Base-by-base conservation (phyloP, 164 flowering plant genomes). In the Chimonanthus praecox region DNA sequence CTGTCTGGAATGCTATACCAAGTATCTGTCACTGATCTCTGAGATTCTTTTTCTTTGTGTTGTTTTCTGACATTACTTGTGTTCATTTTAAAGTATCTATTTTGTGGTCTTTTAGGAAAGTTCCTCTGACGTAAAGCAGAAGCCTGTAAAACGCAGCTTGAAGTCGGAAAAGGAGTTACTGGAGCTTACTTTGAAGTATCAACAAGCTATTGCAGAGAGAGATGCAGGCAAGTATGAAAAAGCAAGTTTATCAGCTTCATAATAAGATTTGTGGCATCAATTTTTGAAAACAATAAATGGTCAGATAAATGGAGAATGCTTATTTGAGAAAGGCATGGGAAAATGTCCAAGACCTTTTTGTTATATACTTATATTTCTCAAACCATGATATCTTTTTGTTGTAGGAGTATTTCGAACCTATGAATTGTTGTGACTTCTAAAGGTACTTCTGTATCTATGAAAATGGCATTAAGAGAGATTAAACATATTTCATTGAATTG, bases 121-220 rank as follows among this genome's bases (percentile, higher is more conserved):
- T 63, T 70, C 80, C 44, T 71, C 88, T 74, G 99, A 90, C 79
- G 84, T 80, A 49, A 92, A 91, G 83, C 89, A 89, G 21, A 95
- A 89, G 84, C 88, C 58, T 83, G 78, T 78, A 43, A 95, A 88
- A 75, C 93, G 92, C 45, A 77, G 83, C 63, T 82, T 85, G 33
- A 90, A 87, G 82, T 81, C 92, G 47, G 98, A 92, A 73, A 89
- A 87, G 80, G 99, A 95, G 80, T 85, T 90, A 69, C 78, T 95
- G 54, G 97, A 92, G 83, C 89, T 92, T 79, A 86, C 94, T 70
- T 84, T 93, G 83, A 91, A 85, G 78, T 91, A 90, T 84, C 97
- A 92, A 76, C 92, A 95, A 84, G 91, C 90, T 82, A 75, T 89
- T 75, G 86, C 92, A 48, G 99, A 95, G 83, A 87, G 97, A 87